Percentiles rank a stretch among this genome's conserved stretches.
Conservation (phyloP, 1,139 yeast species). For the Suhomyces coccinellae region DNA sequence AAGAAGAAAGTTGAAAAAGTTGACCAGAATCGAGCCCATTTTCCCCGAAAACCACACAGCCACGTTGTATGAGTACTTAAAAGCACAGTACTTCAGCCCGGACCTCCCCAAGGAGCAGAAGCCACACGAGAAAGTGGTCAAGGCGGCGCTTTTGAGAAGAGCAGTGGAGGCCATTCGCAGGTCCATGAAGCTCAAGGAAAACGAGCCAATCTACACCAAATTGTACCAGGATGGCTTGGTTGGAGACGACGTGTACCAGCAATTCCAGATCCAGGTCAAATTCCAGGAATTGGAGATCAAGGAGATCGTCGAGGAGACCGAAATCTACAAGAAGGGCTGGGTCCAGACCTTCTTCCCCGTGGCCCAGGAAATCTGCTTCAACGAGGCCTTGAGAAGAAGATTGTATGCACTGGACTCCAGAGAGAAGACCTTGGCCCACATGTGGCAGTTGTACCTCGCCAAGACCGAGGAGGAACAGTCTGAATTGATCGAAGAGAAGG, state of each 20-base stretch:
- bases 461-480: constrained; percentile 5
- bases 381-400: constrained; percentile 86
- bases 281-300: constrained; percentile 78
- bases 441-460: constrained; percentile 47
- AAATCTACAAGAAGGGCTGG: constrained; percentile 76
- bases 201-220: constrained; percentile 63
- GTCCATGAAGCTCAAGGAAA: constrained; percentile 68
- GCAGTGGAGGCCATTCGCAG: constrained; percentile 74
- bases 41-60: constrained; percentile 68
- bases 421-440: constrained; percentile 43
- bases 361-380: constrained; percentile 87
- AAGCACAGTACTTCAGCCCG: constrained; percentile 45
- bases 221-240: constrained; percentile 86
- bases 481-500: constrained; percentile 1
- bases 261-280: constrained; percentile 75
- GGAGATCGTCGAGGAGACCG: constrained; percentile 78
- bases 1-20: constrained; percentile 53
- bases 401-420: constrained; percentile 63
- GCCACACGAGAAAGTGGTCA: constrained; percentile 78
- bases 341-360: constrained; percentile 71
- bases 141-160: constrained; percentile 78
- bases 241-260: constrained; percentile 85
- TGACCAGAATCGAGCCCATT: constrained; percentile 64
- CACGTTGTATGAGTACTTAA: constrained; percentile 62
- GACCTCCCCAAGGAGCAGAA: constrained; percentile 41